Evolutionary conservation across 2,329 filamentous ascomycete genomes (phyloP).

Genomic region (Beauveria asiatica): DNA sequence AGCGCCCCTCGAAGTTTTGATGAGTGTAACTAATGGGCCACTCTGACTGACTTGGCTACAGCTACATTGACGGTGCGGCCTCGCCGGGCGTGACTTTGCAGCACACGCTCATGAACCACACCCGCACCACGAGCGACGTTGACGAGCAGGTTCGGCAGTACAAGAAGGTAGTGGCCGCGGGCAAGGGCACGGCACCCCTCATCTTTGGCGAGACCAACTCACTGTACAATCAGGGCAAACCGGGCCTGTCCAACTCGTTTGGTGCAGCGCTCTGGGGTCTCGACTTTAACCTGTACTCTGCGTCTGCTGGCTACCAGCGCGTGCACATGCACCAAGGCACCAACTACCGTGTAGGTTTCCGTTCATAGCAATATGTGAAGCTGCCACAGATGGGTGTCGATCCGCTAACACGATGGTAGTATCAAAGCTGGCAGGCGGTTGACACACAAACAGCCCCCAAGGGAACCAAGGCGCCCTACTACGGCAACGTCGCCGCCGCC

Average conservation of each 20-base stretch:
- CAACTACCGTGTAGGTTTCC: constrained; percentile 41
- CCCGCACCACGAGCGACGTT: constrained; percentile 40
- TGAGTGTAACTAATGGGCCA: no score
- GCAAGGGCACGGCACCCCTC: constrained; percentile 4
- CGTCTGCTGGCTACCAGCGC: constrained; percentile 45
- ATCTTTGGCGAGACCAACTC: constrained; percentile 51
- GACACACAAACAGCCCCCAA: constrained; percentile 37
- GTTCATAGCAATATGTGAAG: neutral
- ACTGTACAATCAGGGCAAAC: constrained; percentile 52
- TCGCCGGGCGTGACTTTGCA: constrained; percentile 51
- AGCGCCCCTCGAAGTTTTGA: constrained; percentile 14
- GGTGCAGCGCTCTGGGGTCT: constrained; percentile 57
- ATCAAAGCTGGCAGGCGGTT: constrained; percentile 53
- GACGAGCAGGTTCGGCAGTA: constrained; percentile 39
- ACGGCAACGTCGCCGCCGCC: constrained; percentile 51
- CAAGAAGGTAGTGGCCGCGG: constrained; percentile 24
- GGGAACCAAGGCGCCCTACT: constrained; percentile 57
- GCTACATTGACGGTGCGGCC: constrained; percentile 52
- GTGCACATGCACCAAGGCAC: constrained; percentile 58
- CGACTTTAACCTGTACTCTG: constrained; percentile 53
- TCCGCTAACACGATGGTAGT: constrained; percentile 21
- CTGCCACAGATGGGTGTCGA: no score
- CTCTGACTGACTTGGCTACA: constrained; percentile 19
- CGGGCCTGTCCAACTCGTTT: constrained; percentile 55
- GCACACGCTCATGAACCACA: constrained; percentile 55